Evolutionary conservation across 495 filamentous ascomycete genomes (phyloP), one percentile per base, ranked within the genome.

Genomic region (Cladorrhinum samala): DNA sequence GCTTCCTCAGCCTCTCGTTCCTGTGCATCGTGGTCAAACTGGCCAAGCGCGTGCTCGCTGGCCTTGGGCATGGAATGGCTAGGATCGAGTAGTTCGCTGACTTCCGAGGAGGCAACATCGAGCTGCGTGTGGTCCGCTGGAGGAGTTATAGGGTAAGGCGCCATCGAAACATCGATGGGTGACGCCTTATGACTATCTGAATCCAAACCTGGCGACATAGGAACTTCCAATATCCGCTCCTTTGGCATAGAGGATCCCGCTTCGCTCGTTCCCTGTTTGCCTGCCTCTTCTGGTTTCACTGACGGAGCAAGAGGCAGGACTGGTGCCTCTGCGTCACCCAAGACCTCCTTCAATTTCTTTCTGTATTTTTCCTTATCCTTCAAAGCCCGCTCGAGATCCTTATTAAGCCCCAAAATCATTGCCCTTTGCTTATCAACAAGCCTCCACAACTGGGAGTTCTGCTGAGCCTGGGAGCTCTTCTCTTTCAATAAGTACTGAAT

Each of bases 341-440:
- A 57, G 7, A 76, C 71, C 44, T 96, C 89, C 66, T 94, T 96
- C 13, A 94, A 59, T 68, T 91, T 94, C 71, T 89, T 91, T 54
- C 86, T 82, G 67, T 96, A 98, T 53, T 86, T 83, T 42, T 97
- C 93, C 68, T 96, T 97, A 57, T 96, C 93, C 65, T 95, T 95
- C 61, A 95, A 66, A 2, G 92, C 85, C 45, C 87, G 83, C 67
- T 96, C 91, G 20, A 98, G 76, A 63, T 98, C 93, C 68, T 93
- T 94, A 61, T 97, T 96, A 36, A 98, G 75, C 1, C 93, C 94
- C 21, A 96, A 62, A 30, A 98, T 91, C 78, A 98, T 87, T 0
- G 90, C 83, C 44, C 93, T 79, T 69, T 98, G 93, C 68, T 98
- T 97, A 67, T 97, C 91, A 21, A 98, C 91, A 44, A 98, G 71